A percentile compares a stretch with the other conserved stretches of the same genome.
These are phyloP conservation scores for Ballota nigra DNA, from an alignment of 257 asterid species.

Conservation along the genomic window DNA sequence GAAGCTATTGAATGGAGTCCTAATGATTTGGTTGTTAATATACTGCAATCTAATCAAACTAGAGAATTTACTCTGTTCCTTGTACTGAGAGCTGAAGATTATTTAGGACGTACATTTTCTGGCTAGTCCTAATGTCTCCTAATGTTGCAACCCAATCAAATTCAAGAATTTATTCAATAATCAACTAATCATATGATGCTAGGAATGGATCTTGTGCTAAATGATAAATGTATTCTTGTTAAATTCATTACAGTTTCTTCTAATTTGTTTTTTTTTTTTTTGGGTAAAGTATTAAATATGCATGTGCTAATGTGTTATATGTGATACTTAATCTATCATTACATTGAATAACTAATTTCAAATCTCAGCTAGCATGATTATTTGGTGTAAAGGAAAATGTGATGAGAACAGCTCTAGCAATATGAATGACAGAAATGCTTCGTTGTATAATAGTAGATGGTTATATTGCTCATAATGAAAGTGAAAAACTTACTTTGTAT, in stretches of 20 bases:
- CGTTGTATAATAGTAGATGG: not conserved
- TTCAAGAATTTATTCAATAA: too few species aligned
- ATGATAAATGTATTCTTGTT: too few species aligned
- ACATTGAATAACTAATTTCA: not conserved
- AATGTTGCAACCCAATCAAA: too few species aligned
- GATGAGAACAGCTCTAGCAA: too few species aligned
- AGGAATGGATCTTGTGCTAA: too few species aligned
- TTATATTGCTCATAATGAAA: not conserved
- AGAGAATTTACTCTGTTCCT: not conserved
- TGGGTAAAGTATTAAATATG: too few species aligned
- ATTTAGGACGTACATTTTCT: not conserved
- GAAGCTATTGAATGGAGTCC: not conserved
- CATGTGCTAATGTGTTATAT: too few species aligned
- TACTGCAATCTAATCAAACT: not conserved
- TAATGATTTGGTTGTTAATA: not conserved
- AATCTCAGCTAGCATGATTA: not conserved
- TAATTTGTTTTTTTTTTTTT: too few species aligned
- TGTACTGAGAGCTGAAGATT: not conserved
- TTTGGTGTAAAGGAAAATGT: too few species aligned
- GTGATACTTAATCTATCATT: too few species aligned
- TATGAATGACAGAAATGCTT: not conserved
- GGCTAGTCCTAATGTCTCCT: not conserved
- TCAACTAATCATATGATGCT: too few species aligned
- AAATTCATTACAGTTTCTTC: too few species aligned
- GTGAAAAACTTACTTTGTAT: conserved; percentile 3